Conservation (phyloP, 805 yeast genomes). For the Candida michaelii region DNA sequence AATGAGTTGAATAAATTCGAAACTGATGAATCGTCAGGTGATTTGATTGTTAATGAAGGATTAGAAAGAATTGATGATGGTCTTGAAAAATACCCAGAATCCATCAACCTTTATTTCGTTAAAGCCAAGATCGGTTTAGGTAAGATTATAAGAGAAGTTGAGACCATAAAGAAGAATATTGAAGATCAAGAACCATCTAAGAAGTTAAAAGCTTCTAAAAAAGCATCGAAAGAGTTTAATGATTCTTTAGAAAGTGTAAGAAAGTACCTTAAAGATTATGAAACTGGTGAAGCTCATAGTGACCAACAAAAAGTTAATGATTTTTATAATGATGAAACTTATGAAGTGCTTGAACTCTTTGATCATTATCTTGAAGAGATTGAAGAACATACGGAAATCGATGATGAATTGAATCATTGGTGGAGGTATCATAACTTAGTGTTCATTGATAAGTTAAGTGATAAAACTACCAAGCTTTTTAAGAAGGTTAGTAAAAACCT, state of each 20-base stretch:
- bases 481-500: constrained; percentile 46
- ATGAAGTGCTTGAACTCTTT: constrained; percentile 54
- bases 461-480: constrained; percentile 15
- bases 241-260: constrained; percentile 36
- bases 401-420: constrained; percentile 50
- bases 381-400: constrained; percentile 21
- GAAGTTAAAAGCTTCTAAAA: constrained; percentile 34
- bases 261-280: constrained; percentile 30
- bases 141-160: constrained; percentile 44
- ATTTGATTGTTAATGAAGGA: constrained; percentile 58
- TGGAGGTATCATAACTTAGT: constrained; percentile 47
- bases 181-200: constrained; percentile 25
- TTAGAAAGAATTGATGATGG: constrained; percentile 69
- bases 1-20: constrained; percentile 59
- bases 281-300: constrained; percentile 37
- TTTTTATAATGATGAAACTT: constrained; percentile 40
- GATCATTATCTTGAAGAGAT: constrained; percentile 68
- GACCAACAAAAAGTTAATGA: constrained; percentile 23
- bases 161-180: constrained; percentile 35
- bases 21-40: constrained; percentile 39
- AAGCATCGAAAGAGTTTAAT: constrained; percentile 32
- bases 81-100: constrained; percentile 46
- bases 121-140: constrained; percentile 54
- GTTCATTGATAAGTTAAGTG: constrained; percentile 18
- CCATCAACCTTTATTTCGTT: constrained; percentile 50